Conservation (phyloP, 768 basidiomycete species). For the Tulasnella sp. region DNA sequence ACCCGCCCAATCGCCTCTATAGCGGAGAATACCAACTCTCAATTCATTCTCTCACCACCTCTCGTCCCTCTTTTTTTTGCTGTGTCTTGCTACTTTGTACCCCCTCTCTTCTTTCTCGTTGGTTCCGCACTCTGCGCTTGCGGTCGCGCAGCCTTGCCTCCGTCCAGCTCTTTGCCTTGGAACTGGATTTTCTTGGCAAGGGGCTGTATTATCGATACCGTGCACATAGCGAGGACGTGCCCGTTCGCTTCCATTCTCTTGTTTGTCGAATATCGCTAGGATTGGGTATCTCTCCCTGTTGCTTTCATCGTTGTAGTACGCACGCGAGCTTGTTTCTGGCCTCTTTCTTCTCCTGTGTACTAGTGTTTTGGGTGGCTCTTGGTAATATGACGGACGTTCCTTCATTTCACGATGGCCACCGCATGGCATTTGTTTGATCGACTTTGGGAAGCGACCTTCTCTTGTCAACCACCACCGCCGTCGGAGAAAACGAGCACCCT, state of each 20-base stretch:
- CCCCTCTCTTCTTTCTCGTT: neutral
- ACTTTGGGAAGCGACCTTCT: neutral
- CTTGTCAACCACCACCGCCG: neutral
- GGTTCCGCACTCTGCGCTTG: neutral
- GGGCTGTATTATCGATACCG: neutral
- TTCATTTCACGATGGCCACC: neutral
- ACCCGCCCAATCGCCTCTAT: neutral
- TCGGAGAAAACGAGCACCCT: no score
- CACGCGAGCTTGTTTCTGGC: neutral
- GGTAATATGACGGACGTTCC: neutral
- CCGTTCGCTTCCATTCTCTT: neutral
- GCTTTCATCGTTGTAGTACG: neutral
- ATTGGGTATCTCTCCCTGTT: neutral
- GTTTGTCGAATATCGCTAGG: neutral
- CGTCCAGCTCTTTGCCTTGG: neutral
- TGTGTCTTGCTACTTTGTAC: neutral
- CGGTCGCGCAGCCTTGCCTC: neutral
- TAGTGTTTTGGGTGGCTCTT: neutral
- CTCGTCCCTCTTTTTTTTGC: neutral
- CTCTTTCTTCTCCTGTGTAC: neutral
- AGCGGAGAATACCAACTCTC: neutral
- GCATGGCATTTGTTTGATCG: neutral
- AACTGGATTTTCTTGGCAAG: neutral
- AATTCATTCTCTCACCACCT: neutral
- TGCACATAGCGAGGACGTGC: neutral